Percentiles rank a stretch among this genome's conserved stretches.
These are phyloP conservation scores for Thuja plicata DNA, from an alignment of 83 land plant species.

Conservation along the genomic window DNA sequence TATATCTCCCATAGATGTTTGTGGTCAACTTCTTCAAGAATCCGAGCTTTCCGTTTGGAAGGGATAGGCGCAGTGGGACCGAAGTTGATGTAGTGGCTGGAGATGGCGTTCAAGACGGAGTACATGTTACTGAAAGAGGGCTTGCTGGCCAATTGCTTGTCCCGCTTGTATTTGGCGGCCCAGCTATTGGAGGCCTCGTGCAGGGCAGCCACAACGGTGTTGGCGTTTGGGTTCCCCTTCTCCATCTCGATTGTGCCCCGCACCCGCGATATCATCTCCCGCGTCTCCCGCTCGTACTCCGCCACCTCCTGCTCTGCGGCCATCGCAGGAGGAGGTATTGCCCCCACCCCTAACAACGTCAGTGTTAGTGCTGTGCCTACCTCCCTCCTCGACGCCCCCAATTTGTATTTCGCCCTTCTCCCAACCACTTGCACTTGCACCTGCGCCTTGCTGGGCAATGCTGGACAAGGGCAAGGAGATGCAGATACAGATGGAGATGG, in stretches of 20 bases:
- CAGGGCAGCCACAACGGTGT: slow-evolving; percentile 68
- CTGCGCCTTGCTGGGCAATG: no score
- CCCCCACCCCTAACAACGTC: no score
- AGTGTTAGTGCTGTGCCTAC: not conserved
- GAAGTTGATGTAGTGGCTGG: slow-evolving; percentile 93
- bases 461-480: no score
- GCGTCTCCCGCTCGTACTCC: not conserved
- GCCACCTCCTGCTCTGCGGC: no score
- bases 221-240: not conserved
- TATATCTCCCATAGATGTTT: no score
- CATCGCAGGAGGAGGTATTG: no score
- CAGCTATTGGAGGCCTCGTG: slow-evolving; percentile 80
- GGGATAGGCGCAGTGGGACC: slow-evolving; percentile 94
- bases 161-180: slow-evolving; percentile 95
- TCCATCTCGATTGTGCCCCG: not conserved
- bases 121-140: slow-evolving; percentile 92
- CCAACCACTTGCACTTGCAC: no score
- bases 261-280: not conserved
- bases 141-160: slow-evolving; percentile 80
- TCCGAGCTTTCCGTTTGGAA: slow-evolving; percentile 85
- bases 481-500: no score
- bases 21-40: slow-evolving; percentile 90
- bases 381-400: not conserved
- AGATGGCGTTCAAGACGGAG: slow-evolving; percentile 94
- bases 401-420: no score